Evolutionary conservation across 495 filamentous ascomycete species (phyloP).

Genomic region (Talaromyces ruber): DNA sequence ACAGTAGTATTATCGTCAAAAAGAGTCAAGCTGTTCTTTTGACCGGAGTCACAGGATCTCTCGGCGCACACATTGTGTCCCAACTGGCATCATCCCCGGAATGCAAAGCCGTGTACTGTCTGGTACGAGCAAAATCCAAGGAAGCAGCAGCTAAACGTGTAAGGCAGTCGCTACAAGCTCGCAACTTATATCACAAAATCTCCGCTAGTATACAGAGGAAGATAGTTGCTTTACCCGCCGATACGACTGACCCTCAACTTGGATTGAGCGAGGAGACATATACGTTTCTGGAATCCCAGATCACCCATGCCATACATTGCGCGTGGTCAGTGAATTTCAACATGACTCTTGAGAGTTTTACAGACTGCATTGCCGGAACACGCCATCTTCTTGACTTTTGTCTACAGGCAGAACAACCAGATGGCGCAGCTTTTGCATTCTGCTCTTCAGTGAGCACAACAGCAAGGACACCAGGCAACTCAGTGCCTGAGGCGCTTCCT

Average conservation of each 20-base stretch:
- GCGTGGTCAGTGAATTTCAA: too few species aligned
- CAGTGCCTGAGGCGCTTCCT: too few species aligned
- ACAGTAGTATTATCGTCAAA: too few species aligned
- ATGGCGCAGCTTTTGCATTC: too few species aligned
- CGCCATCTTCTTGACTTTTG: too few species aligned
- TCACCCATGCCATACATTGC: constrained; percentile 16
- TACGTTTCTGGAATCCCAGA: constrained; percentile 22
- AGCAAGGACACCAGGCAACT: too few species aligned
- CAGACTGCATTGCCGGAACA: too few species aligned
- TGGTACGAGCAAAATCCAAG: constrained; percentile 40
- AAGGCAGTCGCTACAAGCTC: constrained; percentile 32
- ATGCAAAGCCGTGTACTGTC: constrained; percentile 42
- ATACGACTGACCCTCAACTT: constrained; percentile 26
- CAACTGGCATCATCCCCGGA: constrained; percentile 21
- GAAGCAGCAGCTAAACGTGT: constrained; percentile 38
- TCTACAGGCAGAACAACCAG: too few species aligned
- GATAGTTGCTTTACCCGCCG: constrained; percentile 28
- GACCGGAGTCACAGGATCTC: constrained; percentile 54
- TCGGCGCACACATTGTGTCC: constrained; percentile 49
- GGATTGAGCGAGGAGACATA: constrained; percentile 33
- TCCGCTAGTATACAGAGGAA: constrained; percentile 16
- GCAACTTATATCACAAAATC: constrained; percentile 12
- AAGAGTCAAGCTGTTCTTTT: constrained; percentile 21
- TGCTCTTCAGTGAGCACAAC: too few species aligned
- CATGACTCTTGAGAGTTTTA: too few species aligned